Conservation (phyloP, 2,329 filamentous ascomycete genomes). For the Colletotrichum cordylinicola region DNA sequence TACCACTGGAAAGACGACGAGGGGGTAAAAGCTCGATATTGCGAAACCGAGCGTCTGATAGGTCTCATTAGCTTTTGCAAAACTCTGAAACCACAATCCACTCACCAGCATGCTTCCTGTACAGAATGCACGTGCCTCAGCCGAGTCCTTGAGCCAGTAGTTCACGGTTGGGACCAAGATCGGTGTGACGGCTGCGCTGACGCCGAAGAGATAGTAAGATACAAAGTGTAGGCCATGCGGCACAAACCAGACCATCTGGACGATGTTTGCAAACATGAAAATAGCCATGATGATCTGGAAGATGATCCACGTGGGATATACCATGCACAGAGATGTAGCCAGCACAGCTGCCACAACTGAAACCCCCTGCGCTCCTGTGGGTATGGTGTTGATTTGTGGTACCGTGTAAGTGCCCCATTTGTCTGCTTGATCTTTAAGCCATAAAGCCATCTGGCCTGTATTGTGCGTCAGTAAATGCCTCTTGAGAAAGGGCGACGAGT, state of each 20-base stretch:
- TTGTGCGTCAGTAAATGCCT: not conserved
- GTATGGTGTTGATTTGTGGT: constrained; percentile 26
- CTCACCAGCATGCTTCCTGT: constrained; percentile 26
- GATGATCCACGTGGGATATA: constrained; percentile 37
- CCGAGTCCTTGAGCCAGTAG: constrained; percentile 27
- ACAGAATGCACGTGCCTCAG: constrained; percentile 27
- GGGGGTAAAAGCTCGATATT: constrained; percentile 24
- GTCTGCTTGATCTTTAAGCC: constrained; percentile 24
- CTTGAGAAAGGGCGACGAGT: accelerated
- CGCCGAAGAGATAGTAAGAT: constrained; percentile 27
- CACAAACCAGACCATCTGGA: constrained; percentile 24
- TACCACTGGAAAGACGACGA: constrained; percentile 24
- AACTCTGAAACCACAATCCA: not conserved
- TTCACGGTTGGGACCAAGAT: constrained; percentile 29
- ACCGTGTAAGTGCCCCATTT: constrained; percentile 23
- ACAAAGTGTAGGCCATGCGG: constrained; percentile 23
- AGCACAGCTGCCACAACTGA: constrained; percentile 29
- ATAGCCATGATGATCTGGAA: constrained; percentile 27
- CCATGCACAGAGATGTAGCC: constrained; percentile 35
- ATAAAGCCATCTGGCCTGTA: constrained; percentile 22
- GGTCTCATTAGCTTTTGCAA: not conserved
- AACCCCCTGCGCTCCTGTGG: constrained; percentile 30
- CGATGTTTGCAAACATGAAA: constrained; percentile 25
- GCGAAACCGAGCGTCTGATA: constrained; percentile 25
- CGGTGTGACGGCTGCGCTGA: constrained; percentile 27